Evolutionary conservation across 2,329 filamentous ascomycete genomes (phyloP).

Genomic region (Colletotrichum plurivorum): DNA sequence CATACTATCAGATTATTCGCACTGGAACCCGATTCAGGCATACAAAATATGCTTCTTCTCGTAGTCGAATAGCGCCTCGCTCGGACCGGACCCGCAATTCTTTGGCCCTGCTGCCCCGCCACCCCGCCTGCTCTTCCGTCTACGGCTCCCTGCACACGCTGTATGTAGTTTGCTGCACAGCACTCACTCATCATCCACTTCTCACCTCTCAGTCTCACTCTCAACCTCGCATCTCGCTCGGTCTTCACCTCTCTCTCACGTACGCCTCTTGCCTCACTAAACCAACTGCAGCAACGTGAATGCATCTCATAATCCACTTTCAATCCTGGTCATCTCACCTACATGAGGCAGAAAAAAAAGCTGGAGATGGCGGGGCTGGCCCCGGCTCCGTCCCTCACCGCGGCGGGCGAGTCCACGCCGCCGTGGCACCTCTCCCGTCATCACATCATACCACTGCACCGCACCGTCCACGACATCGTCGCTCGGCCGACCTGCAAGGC

Average conservation of each 20-base stretch:
- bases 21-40: neutral
- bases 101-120: neutral
- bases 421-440: neutral
- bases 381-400: neutral
- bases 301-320: constrained; percentile 29
- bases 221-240: neutral
- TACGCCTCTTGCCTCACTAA: neutral
- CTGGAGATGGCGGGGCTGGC: constrained; percentile 7
- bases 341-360: constrained; percentile 22
- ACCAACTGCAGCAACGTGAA: constrained; percentile 22
- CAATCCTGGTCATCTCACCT: constrained; percentile 30
- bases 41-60: constrained; percentile 23
- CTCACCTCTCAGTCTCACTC: constrained; percentile 10
- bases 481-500: constrained; percentile 32
- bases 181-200: constrained; percentile 12
- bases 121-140: constrained; percentile 8
- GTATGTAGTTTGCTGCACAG: neutral
- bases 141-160: constrained; percentile 16
- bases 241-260: neutral
- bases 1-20: neutral
- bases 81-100: constrained; percentile 10
- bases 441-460: constrained; percentile 2
- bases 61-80: neutral
- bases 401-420: neutral
- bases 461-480: constrained; percentile 5